Conservation (phyloP, 805 yeast species). For the Ogataea kodamae region DNA sequence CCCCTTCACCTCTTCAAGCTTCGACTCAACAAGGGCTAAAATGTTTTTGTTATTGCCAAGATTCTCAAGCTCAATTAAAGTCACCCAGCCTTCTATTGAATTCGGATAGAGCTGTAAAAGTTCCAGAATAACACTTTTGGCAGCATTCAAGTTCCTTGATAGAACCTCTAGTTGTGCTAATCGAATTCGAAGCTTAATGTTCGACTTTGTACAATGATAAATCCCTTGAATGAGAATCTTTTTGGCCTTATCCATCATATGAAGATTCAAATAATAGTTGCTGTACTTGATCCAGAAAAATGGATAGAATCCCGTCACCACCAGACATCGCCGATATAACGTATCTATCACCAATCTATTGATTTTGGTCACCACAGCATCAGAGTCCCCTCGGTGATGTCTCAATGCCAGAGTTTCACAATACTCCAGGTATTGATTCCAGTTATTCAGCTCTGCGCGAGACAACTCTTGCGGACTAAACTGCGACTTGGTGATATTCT, state of each 20-base stretch:
- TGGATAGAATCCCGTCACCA: conserved; percentile 43
- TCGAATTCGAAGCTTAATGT: conserved; percentile 35
- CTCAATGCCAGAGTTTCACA: conserved; percentile 39
- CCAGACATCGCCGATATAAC: conserved; percentile 47
- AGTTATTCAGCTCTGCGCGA: conserved; percentile 48
- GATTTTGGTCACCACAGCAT: conserved; percentile 18
- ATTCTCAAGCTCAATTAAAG: conserved; percentile 42
- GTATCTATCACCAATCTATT: conserved; percentile 29
- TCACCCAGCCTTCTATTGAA: conserved; percentile 38
- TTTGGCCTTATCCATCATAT: conserved; percentile 36
- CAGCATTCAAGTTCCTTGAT: conserved; percentile 35
- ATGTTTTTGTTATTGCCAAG: conserved; percentile 30
- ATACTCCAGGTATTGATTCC: conserved; percentile 57
- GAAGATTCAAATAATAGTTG: conserved; percentile 36
- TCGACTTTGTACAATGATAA: conserved; percentile 25
- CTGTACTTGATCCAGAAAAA: conserved; percentile 49
- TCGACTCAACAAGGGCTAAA: conserved; percentile 28
- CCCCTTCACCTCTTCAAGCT: conserved; percentile 25
- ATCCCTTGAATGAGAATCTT: conserved; percentile 38
- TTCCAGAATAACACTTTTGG: conserved; percentile 34
- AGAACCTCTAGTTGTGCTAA: conserved; percentile 43
- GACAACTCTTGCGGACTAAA: conserved; percentile 35
- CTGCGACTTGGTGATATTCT: conserved; percentile 36
- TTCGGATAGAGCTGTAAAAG: conserved; percentile 29
- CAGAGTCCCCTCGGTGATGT: conserved; percentile 19